A percentile compares a stretch with the other conserved stretches of the same genome.
Evolutionary conservation across 1,284 basidiomycete species (phyloP).

Genomic region (Entoloma clypeatum): DNA sequence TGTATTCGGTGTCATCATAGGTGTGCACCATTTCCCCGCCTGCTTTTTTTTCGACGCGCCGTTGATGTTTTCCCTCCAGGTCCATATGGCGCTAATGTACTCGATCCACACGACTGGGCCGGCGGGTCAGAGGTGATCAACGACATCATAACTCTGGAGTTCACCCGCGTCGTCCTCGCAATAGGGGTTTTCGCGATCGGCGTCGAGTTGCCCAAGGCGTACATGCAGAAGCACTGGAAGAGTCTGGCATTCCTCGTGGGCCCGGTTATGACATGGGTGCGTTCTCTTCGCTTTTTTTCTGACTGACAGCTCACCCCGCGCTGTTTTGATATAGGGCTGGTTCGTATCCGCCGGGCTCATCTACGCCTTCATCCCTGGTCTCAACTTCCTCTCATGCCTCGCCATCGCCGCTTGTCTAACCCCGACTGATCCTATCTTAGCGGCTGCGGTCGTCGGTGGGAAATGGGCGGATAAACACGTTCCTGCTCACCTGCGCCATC

Average conservation of each 20-base stretch:
- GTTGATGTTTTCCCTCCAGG: conserved; percentile 39
- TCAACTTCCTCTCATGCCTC: conserved; percentile 83
- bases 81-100: conserved; percentile 81
- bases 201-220: conserved; percentile 91
- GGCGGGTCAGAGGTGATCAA: conserved; percentile 46
- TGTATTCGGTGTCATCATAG: conserved; percentile 90
- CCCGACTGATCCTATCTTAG: conserved; percentile 93
- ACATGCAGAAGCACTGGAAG: conserved; percentile 89
- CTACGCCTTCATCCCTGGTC: conserved; percentile 82
- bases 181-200: conserved; percentile 98
- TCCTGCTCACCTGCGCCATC: conserved; percentile 87
- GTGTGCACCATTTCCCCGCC: conserved; percentile 28
- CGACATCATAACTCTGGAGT: conserved; percentile 81
- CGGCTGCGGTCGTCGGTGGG: conserved; percentile 90
- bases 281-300: conserved; percentile 25
- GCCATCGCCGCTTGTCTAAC: conserved; percentile 93
- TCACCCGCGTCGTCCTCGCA: conserved; percentile 94
- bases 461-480: conserved; percentile 99
- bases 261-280: conserved; percentile 87
- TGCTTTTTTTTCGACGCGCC: background rate
- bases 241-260: conserved; percentile 84
- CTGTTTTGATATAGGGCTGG: conserved; percentile 64
- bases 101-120: conserved; percentile 86
- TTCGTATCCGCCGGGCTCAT: conserved; percentile 87
- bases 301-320: background rate